A percentile compares a stretch with the other conserved stretches of the same genome.
Evolutionary conservation across 352 stramenopile species (phyloP).

Genomic region (Thraustochytrium sp.): DNA sequence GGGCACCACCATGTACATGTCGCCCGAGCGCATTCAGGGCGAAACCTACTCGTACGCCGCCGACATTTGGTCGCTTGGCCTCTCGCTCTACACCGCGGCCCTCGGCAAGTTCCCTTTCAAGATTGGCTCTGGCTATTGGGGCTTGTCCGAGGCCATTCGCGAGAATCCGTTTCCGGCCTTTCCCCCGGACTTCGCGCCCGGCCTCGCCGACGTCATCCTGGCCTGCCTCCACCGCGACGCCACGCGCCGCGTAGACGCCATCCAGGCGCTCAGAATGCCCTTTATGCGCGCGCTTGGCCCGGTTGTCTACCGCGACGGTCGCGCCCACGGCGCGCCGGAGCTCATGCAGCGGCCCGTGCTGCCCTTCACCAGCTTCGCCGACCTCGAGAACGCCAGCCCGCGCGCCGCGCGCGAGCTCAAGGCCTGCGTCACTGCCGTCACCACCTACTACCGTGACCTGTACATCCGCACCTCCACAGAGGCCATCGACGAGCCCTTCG

Average conservation of each 20-base stretch:
- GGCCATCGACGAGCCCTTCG: not conserved
- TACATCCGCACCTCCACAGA: not conserved
- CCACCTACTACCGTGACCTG: constrained; percentile 1
- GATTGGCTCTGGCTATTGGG: constrained; percentile 37
- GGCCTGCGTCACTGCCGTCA: not conserved
- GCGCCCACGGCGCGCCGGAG: not conserved
- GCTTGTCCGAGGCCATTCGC: not conserved
- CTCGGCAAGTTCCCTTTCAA: constrained; percentile 75
- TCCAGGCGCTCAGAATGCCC: not conserved
- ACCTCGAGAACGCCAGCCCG: not conserved
- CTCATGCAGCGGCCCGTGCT: not conserved
- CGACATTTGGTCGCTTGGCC: constrained; percentile 47
- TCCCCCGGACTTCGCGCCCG: not conserved
- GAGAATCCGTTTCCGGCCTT: constrained; percentile 41
- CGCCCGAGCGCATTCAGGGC: constrained; percentile 79
- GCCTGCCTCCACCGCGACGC: not conserved
- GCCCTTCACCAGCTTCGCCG: not conserved
- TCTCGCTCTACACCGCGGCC: constrained; percentile 67
- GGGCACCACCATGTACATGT: constrained; percentile 86
- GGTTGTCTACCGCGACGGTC: not conserved
- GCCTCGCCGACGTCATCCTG: constrained; percentile 5
- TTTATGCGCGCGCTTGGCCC: not conserved
- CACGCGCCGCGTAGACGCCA: not conserved
- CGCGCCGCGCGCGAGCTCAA: not conserved
- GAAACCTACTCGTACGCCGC: constrained; percentile 52